Evolutionary conservation across 2,329 filamentous ascomycete genomes (phyloP).

Genomic region (Parascedosporium putredinis): DNA sequence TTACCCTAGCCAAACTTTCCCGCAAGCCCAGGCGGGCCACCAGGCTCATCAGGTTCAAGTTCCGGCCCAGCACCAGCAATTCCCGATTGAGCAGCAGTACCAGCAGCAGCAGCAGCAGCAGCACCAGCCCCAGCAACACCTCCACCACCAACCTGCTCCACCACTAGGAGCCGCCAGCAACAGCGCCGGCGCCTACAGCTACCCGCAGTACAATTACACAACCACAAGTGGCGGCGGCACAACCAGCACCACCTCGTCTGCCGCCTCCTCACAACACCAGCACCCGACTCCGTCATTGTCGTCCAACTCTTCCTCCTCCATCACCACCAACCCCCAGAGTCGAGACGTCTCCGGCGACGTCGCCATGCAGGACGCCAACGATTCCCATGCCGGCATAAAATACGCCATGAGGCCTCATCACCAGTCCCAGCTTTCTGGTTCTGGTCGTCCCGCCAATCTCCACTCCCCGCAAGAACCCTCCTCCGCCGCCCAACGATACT

Average conservation of each 20-base stretch:
- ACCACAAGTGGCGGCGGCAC: no score
- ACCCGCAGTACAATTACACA: slow-evolving; percentile 18
- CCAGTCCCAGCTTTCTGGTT: slow-evolving; percentile 56
- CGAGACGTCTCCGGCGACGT: slow-evolving; percentile 68
- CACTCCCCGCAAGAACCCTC: slow-evolving; percentile 61
- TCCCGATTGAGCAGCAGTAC: slow-evolving; percentile 14
- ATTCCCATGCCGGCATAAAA: slow-evolving; percentile 77
- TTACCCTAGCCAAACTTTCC: slow-evolving; percentile 3
- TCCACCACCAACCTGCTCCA: slow-evolving; percentile 6
- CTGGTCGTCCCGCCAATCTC: slow-evolving; percentile 51
- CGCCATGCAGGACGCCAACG: slow-evolving; percentile 75
- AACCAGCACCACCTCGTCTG: slow-evolving; percentile 11
- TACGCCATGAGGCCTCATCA: slow-evolving; percentile 73
- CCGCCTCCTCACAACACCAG: slow-evolving; percentile 30
- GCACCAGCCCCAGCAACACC: slow-evolving; percentile 14
- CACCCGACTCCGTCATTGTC: slow-evolving; percentile 16
- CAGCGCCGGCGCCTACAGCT: slow-evolving; percentile 21
- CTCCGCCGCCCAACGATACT: slow-evolving; percentile 81
- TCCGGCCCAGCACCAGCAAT: slow-evolving; percentile 13
- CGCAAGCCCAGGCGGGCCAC: not conserved
- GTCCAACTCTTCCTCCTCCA: slow-evolving; percentile 34
- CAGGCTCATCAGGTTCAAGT: not conserved
- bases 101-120: slow-evolving; percentile 16
- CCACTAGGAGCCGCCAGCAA: not conserved
- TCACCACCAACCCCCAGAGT: slow-evolving; percentile 42